A percentile compares a stretch with the other conserved stretches of the same genome.
Conservation (phyloP, 768 basidiomycete genomes). For the Leccinum uliginosum region DNA sequence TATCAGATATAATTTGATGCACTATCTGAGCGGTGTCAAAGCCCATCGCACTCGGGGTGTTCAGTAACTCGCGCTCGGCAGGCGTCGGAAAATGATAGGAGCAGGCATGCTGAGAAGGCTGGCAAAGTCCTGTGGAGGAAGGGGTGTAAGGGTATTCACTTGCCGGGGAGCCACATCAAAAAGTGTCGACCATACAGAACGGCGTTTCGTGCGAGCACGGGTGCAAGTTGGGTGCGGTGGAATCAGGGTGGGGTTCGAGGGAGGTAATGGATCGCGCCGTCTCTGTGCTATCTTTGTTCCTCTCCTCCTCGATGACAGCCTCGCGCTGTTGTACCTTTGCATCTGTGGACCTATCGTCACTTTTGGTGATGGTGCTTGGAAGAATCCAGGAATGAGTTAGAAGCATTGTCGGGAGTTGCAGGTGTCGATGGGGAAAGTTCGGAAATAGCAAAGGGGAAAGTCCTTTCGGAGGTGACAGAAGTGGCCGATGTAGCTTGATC, state of each 20-base stretch:
- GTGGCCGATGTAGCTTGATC: conserved; percentile 43
- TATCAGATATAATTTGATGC: conserved; percentile 88
- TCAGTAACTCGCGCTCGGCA: conserved; percentile 75
- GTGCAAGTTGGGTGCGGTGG: conserved; percentile 78
- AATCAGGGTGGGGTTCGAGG: conserved; percentile 23
- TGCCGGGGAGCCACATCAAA: conserved; percentile 54
- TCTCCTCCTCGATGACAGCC: conserved; percentile 52
- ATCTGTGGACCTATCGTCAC: conserved; percentile 23
- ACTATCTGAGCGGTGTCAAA: conserved; percentile 93
- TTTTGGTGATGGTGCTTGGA: conserved; percentile 50
- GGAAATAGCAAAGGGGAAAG: conserved; percentile 52
- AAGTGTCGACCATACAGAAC: conserved; percentile 87
- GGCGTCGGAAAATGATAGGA: conserved; percentile 84
- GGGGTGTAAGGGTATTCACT: conserved; percentile 39
- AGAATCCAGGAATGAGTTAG: conserved; percentile 40
- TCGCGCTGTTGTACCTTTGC: conserved; percentile 40
- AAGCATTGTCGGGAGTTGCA: conserved; percentile 51
- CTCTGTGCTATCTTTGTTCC: neutral
- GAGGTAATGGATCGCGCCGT: conserved; percentile 19
- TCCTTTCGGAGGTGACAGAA: conserved; percentile 37
- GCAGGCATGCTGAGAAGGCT: conserved; percentile 59
- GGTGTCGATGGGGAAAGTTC: conserved; percentile 48
- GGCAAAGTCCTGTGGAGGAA: conserved; percentile 54
- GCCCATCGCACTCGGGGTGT: conserved; percentile 67
- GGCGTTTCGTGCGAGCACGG: conserved; percentile 91